These are phyloP conservation scores for Boletus sp. DNA, from an alignment of 768 basidiomycete genomes.

Conservation along the genomic window DNA sequence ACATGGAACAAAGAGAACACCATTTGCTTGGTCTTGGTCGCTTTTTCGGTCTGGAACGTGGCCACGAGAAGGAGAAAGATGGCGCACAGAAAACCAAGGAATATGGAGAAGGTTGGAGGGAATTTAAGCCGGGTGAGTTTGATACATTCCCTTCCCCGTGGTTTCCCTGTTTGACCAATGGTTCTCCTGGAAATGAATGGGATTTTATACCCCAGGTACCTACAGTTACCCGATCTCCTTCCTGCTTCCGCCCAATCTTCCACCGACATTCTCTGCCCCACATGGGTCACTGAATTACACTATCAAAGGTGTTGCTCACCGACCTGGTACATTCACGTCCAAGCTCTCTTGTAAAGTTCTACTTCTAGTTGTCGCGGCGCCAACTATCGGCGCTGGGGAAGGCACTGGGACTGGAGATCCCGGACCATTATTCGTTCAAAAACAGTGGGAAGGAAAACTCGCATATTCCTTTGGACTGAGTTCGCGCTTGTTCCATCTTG, in stretches of 20 bases:
- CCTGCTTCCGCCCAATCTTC: slow-evolving; percentile 74
- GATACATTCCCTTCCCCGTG: not conserved
- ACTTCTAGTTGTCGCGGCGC: slow-evolving; percentile 73
- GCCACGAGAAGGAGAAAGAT: slow-evolving; percentile 12
- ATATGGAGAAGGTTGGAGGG: slow-evolving; percentile 67
- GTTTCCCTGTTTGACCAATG: not conserved
- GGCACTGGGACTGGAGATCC: slow-evolving; percentile 42
- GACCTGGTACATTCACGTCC: slow-evolving; percentile 81
- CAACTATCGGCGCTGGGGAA: slow-evolving; percentile 82
- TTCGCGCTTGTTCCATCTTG: slow-evolving; percentile 84
- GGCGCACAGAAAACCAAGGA: slow-evolving; percentile 37
- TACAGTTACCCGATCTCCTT: slow-evolving; percentile 97
- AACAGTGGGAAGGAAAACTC: slow-evolving; percentile 88
- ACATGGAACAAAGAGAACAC: slow-evolving; percentile 13
- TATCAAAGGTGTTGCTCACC: slow-evolving; percentile 79
- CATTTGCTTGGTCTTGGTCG: slow-evolving; percentile 37
- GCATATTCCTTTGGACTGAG: slow-evolving; percentile 79
- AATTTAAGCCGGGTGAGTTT: slow-evolving; percentile 79
- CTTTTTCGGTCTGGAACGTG: slow-evolving; percentile 18
- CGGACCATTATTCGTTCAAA: slow-evolving; percentile 78
- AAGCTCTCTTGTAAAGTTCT: slow-evolving; percentile 73
- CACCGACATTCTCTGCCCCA: slow-evolving; percentile 74
- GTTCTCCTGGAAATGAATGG: not conserved
- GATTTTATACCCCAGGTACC: slow-evolving; percentile 52
- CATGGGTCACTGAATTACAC: slow-evolving; percentile 77